These are phyloP conservation scores for Penicillium roqueforti DNA, from an alignment of 495 filamentous ascomycete species.

Conservation along the genomic window DNA sequence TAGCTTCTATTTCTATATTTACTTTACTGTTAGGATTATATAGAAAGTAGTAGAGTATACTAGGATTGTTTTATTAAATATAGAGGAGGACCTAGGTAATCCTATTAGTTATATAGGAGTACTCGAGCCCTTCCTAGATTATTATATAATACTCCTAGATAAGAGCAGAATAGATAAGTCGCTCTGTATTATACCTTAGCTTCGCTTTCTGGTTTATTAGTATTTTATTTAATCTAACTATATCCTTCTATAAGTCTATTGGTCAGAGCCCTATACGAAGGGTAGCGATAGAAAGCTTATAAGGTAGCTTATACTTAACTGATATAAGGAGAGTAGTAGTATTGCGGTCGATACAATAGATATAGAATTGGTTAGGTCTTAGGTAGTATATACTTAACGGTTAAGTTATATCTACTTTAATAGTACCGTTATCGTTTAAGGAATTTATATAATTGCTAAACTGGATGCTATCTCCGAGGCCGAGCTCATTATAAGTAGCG, in stretches of 20 bases:
- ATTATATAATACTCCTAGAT: constrained; percentile 30
- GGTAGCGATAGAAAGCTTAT: constrained; percentile 30
- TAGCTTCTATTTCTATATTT: too few species aligned
- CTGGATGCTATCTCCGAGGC: constrained; percentile 12
- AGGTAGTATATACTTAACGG: neutral
- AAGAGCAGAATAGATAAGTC: constrained; percentile 19
- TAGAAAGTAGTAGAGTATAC: constrained; percentile 33
- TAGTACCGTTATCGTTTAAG: neutral
- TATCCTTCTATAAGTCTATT: constrained; percentile 19
- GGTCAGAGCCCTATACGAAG: constrained; percentile 26
- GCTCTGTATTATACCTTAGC: constrained; percentile 24
- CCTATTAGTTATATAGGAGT: constrained; percentile 32
- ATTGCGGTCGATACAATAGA: constrained; percentile 19
- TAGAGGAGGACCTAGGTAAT: constrained; percentile 28
- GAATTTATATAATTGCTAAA: constrained; percentile 13
- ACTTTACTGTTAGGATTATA: too few species aligned
- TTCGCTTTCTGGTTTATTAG: constrained; percentile 19
- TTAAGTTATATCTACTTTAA: neutral
- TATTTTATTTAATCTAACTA: constrained; percentile 18
- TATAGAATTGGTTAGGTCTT: constrained; percentile 21
- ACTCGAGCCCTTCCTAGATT: constrained; percentile 29
- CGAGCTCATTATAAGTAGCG: constrained; percentile 14
- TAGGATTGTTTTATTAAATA: constrained; percentile 30
- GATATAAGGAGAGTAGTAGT: constrained; percentile 23
- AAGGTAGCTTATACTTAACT: constrained; percentile 35